These are phyloP conservation scores for Mycena alexandri DNA, from an alignment of 768 basidiomycete species.

Conservation along the genomic window DNA sequence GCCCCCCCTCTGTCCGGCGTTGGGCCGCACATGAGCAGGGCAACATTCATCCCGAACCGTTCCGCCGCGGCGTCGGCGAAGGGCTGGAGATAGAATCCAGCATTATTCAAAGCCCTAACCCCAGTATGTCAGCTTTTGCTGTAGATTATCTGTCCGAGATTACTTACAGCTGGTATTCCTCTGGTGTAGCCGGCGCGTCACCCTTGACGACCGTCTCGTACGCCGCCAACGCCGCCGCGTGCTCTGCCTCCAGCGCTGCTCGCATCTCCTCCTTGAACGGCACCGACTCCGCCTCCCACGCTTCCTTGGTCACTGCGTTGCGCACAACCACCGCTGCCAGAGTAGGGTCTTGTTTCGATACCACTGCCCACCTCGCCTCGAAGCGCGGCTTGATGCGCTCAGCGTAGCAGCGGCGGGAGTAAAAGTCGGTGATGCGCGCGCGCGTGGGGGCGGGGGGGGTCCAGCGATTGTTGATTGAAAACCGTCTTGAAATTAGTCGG, in stretches of 20 bases:
- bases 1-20: too few relatives aligned
- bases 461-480: neutral
- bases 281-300: neutral
- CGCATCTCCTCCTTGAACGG: neutral
- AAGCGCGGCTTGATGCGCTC: conserved; percentile 3
- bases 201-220: neutral
- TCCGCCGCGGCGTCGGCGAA: too few relatives aligned
- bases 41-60: too few relatives aligned
- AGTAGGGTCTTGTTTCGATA: too few relatives aligned
- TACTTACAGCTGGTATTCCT: conserved; percentile 1
- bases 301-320: neutral
- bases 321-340: conserved; percentile 1
- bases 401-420: neutral
- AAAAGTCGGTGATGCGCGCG: conserved; percentile 1
- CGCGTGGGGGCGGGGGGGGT: neutral
- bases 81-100: too few relatives aligned
- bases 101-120: too few relatives aligned
- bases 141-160: too few relatives aligned
- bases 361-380: neutral
- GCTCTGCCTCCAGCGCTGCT: conserved; percentile 3
- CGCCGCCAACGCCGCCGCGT: neutral
- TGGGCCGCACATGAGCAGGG: too few relatives aligned
- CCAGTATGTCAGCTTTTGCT: too few relatives aligned
- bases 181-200: neutral
- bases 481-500: neutral